Evolutionary conservation across 108 stramenopile species (phyloP).

Genomic region (Skeletonema marinoi): DNA sequence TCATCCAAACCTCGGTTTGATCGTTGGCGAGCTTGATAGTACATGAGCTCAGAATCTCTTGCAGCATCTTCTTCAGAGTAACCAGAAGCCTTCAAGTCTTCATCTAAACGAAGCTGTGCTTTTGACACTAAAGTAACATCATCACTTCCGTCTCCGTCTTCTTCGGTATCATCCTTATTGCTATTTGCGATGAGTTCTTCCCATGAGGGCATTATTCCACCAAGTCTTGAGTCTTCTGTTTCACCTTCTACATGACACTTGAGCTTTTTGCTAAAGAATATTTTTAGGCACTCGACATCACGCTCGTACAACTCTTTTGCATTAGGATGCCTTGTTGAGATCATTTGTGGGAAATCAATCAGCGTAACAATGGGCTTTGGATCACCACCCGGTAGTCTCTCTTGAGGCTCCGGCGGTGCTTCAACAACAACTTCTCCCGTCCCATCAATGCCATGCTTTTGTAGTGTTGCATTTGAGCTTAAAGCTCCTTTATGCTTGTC

Average conservation of each 20-base stretch:
- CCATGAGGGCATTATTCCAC: conserved; percentile 64
- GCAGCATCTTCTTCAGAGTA: conserved; percentile 72
- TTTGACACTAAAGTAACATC: conserved; percentile 44
- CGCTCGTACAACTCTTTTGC: conserved; percentile 94
- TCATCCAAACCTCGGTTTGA: conserved; percentile 46
- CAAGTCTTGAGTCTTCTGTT: conserved; percentile 31
- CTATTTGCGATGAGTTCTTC: conserved; percentile 50
- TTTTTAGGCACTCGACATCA: conserved; percentile 82
- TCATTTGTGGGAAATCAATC: conserved; percentile 99
- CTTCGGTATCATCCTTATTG: conserved; percentile 10
- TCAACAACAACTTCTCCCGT: conserved; percentile 65
- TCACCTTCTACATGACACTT: conserved; percentile 75
- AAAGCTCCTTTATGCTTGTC: conserved; percentile 74
- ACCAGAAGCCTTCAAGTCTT: conserved; percentile 79
- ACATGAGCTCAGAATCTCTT: conserved; percentile 76
- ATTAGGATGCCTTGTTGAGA: conserved; percentile 95
- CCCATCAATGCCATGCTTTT: conserved; percentile 64
- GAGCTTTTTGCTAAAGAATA: conserved; percentile 89
- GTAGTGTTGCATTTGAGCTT: conserved; percentile 67
- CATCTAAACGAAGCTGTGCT: conserved; percentile 73
- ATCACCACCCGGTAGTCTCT: conserved; percentile 76
- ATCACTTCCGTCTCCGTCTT: conserved; percentile 39
- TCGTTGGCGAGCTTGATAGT: conserved; percentile 54
- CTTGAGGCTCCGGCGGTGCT: conserved; percentile 63
- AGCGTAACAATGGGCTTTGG: conserved; percentile 90